Base-by-base conservation (phyloP, 176 grass and related monocot genomes). In the Oryza coarctata region DNA sequence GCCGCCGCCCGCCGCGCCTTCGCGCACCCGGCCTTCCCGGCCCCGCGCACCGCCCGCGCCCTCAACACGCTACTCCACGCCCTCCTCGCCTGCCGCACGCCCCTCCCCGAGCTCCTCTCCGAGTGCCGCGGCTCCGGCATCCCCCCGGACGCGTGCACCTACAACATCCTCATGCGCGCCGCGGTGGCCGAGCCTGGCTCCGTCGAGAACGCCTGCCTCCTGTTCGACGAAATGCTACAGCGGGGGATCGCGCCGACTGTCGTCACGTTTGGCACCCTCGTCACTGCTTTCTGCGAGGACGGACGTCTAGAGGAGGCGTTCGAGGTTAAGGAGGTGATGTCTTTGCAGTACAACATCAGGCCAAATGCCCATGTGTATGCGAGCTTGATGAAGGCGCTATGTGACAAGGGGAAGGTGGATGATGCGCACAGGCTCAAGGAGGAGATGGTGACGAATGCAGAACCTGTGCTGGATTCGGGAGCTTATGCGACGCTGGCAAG, bases 191-290 rank as follows among this genome's bases (percentile, higher is more conserved):
- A 50, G 6, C 40, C 70, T 12, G 83, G 82, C 22, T 83, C 82
- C 1, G 31, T 87, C 0, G 55, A 49, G 0, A 40, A 80, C 76
- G 82, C 82, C 2, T 80, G 86, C 50, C 64, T 81, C 29, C 61
- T 94, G 71, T 94, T 94, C 34, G 94, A 86, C 28, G 89, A 97
- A 91, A 97, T 97, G 91, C 49, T 63, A 10, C 74, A 40, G 1
- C 65, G 63, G 36, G 71, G 78, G 7, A 86, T 93, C 17, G 2
- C 74, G 27, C 91, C 91, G 0, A 94, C 61, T 0, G 87, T 78
- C 0, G 40, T 77, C 70, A 94, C 91, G n/a, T 88, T 94, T 64
- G 89, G 79, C 14, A 94, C 87, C 74, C 11, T 97, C 3, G 44
- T 93, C 4, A 41, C 84, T 9, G 76, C 85, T 3, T 76, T 91